Conservation (phyloP, 75 land plant species). For the Gnetum montanum region DNA sequence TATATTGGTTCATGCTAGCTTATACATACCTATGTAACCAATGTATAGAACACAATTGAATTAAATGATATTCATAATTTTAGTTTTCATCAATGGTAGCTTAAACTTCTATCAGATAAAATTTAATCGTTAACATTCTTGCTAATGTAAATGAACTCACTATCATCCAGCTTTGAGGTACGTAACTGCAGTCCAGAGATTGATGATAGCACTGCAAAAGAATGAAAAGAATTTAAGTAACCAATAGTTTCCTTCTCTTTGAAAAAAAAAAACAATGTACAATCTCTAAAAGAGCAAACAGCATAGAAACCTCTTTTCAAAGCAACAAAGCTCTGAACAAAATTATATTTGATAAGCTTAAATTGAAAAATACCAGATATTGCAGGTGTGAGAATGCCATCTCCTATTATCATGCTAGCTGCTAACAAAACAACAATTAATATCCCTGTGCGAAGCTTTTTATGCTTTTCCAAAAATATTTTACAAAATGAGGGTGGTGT, state of each 20-base stretch:
- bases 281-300: not conserved
- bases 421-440: conserved; percentile 61
- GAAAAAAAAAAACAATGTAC: not conserved
- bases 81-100: too few relatives aligned
- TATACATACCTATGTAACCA: too few relatives aligned
- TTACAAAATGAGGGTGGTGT: conserved; percentile 26
- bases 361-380: conserved; percentile 82
- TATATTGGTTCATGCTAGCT: too few relatives aligned
- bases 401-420: conserved; percentile 84
- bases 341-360: too few relatives aligned
- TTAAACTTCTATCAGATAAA: too few relatives aligned
- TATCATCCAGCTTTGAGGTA: conserved; percentile 22
- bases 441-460: conserved; percentile 31
- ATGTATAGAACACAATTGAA: too few relatives aligned
- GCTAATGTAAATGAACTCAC: too few relatives aligned
- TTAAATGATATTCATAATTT: too few relatives aligned
- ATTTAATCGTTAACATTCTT: too few relatives aligned
- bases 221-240: too few relatives aligned
- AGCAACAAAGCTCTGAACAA: too few relatives aligned
- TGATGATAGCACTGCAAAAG: conserved; percentile 69
- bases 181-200: conserved; percentile 55
- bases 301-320: not conserved
- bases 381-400: conserved; percentile 84
- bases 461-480: conserved; percentile 71
- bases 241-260: not conserved